phyloP scores from a whole-genome alignment of 768 basidiomycete genomes.

The Amanita brunnescens region DNA sequence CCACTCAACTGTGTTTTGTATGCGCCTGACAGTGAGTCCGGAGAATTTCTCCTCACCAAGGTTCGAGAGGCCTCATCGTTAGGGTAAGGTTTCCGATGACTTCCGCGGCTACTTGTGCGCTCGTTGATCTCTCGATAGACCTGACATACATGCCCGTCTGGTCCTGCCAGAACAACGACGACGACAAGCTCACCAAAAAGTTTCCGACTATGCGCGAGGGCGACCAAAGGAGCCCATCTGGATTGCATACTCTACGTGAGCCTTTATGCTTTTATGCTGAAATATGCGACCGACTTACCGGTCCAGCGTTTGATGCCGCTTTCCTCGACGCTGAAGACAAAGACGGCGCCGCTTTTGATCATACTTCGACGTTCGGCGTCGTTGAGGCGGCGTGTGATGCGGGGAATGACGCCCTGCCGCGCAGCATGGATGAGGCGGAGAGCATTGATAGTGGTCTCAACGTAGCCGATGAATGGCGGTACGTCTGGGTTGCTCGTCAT shows the following conservation, averaged over 20 bases:
- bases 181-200: slow-evolving; percentile 51
- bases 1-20: slow-evolving; percentile 25
- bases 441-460: slow-evolving; percentile 75
- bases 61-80: slow-evolving; percentile 37
- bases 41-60: slow-evolving; percentile 30
- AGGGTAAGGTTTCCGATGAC: slow-evolving; percentile 41
- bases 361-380: slow-evolving; percentile 66
- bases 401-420: slow-evolving; percentile 67
- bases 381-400: slow-evolving; percentile 77
- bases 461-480: slow-evolving; percentile 69
- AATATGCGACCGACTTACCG: slow-evolving; percentile 26
- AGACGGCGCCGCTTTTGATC: slow-evolving; percentile 64
- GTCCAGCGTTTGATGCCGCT: slow-evolving; percentile 88
- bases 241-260: slow-evolving; percentile 10
- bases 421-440: slow-evolving; percentile 80
- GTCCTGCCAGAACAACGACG: not conserved
- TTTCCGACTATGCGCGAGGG: slow-evolving; percentile 81
- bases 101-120: slow-evolving; percentile 47
- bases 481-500: slow-evolving; percentile 48
- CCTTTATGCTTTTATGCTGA: slow-evolving; percentile 7
- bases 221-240: slow-evolving; percentile 66
- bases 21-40: slow-evolving; percentile 26
- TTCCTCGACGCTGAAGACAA: slow-evolving; percentile 84
- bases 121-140: slow-evolving; percentile 79
- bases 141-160: slow-evolving; percentile 24